Evolutionary conservation across 2,329 filamentous ascomycete genomes (phyloP), one percentile per base, ranked within the genome.

Genomic region (Alternaria novae-zelandiae): DNA sequence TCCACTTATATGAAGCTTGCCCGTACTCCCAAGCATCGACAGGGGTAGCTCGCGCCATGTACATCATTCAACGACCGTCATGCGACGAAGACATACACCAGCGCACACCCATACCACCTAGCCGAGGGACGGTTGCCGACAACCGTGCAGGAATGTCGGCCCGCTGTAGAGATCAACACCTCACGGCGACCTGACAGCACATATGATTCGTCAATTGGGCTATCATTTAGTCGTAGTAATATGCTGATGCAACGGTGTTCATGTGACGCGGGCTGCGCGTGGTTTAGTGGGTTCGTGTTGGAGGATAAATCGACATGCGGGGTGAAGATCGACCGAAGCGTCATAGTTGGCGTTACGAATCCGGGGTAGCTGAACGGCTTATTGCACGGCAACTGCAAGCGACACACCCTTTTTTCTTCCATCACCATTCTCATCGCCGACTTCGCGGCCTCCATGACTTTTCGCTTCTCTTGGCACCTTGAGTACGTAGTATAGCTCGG

Each of bases 1-100:
- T 64, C 61, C 62, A 57, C 54, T 71, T 70, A 68, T 65, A 58
- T 55, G 44, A 68, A 66, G 64, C 67, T 70, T 70, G 51, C 62
- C 28, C 43, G 54, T 23, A 46, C 26, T 25, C 17, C 23, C 20
- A 28, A 54, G 54, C 36, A 45, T 26, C 6, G 6, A 20, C 43
- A 6, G 25, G 53, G 57, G 25, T 59, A 47, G 23, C 28, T 57
- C 32, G 49, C 61, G 63, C 67, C 67, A 58, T 66, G 25, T 66
- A 57, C 63, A 25, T 61, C 50, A 11, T 53, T 7, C 20, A 30
- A 30, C 41, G 15, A 4, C 54, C 12, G 43, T 44, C 26, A 44
- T 45, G 47, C 47, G 49, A 41, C 25, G 30, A 58, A 36, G 9
- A 32, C 20, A n/a, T n/a, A 21, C 54, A 57, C 21, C 28, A 10